These are phyloP conservation scores for Penicillium cataractarum DNA, from an alignment of 495 filamentous ascomycete species.

Conservation along the genomic window DNA sequence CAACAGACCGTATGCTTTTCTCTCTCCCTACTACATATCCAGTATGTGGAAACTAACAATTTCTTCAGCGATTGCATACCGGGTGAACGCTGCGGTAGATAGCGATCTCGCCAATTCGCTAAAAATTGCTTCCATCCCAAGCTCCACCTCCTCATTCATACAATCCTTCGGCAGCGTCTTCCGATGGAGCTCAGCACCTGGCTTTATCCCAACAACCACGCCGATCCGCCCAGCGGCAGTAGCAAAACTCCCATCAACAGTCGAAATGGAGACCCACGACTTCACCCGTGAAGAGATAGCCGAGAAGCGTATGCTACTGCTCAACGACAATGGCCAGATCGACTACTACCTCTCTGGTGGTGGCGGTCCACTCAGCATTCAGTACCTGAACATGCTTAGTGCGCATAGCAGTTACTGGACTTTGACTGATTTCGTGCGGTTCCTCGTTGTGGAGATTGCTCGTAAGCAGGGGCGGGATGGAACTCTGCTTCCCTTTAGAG, in stretches of 20 bases:
- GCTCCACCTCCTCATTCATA: constrained; percentile 66
- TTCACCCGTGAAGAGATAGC: constrained; percentile 92
- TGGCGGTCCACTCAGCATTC: constrained; percentile 82
- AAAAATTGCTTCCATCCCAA: constrained; percentile 78
- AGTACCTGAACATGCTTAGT: constrained; percentile 95
- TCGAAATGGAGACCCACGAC: constrained; percentile 94
- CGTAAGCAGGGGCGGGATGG: constrained; percentile 69
- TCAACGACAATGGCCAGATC: constrained; percentile 96
- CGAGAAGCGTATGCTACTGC: constrained; percentile 80
- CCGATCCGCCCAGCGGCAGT: constrained; percentile 45
- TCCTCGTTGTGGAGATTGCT: constrained; percentile 86
- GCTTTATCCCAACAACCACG: constrained; percentile 22
- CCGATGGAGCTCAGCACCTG: constrained; percentile 46
- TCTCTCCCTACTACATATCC: neutral
- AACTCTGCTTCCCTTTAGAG: constrained; percentile 69
- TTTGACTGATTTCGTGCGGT: constrained; percentile 78
- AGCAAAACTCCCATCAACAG: constrained; percentile 78
- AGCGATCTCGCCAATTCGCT: constrained; percentile 74
- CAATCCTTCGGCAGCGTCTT: constrained; percentile 68
- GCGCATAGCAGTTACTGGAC: constrained; percentile 97
- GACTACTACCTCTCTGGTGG: constrained; percentile 84
- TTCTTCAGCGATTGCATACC: constrained; percentile 74
- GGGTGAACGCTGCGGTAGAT: constrained; percentile 89
- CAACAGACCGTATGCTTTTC: constrained; percentile 53
- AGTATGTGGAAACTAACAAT: constrained; percentile 48